A percentile compares a stretch with the other conserved stretches of the same genome.
phyloP scores from a whole-genome alignment of 208 protist genomes.

The Trypanosoma rangeli region DNA sequence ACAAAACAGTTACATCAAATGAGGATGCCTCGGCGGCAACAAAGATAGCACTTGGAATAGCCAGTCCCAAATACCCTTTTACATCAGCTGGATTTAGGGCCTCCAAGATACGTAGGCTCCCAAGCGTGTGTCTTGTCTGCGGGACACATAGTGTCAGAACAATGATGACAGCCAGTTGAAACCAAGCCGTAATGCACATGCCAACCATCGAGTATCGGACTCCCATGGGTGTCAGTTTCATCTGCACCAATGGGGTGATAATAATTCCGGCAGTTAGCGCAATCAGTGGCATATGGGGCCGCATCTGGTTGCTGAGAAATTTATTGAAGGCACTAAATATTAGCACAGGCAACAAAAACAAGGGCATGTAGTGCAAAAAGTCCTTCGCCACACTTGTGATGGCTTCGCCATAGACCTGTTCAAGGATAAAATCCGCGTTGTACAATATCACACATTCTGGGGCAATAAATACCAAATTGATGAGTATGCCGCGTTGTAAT shows the following conservation, averaged over 20 bases:
- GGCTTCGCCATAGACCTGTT: conserved; percentile 53
- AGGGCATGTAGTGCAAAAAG: conserved; percentile 64
- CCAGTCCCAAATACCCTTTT: conserved; percentile 75
- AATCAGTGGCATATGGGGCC: conserved; percentile 77
- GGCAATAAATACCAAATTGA: conserved; percentile 64
- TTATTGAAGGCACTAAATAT: conserved; percentile 79
- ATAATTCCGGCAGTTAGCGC: conserved; percentile 71
- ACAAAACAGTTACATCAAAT: conserved; percentile 77
- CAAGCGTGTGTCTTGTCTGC: conserved; percentile 71
- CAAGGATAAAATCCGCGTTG: conserved; percentile 39
- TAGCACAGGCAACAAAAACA: conserved; percentile 63
- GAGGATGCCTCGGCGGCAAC: conserved; percentile 85
- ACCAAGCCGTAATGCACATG: conserved; percentile 76
- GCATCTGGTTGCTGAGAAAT: conserved; percentile 89
- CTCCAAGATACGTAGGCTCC: conserved; percentile 57
- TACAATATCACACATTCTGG: conserved; percentile 64
- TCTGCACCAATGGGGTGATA: conserved; percentile 63
- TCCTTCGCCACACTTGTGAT: conserved; percentile 55
- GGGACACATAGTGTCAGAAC: conserved; percentile 61
- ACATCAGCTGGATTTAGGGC: conserved; percentile 65
- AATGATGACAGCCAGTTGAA: conserved; percentile 65
- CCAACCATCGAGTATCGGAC: conserved; percentile 84
- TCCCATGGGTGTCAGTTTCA: conserved; percentile 71
- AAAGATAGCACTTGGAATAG: conserved; percentile 81
- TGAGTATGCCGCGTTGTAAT: conserved; percentile 73